Evolutionary conservation across 2,329 filamentous ascomycete species (phyloP).

Genomic region (Pezicula carpinea): DNA sequence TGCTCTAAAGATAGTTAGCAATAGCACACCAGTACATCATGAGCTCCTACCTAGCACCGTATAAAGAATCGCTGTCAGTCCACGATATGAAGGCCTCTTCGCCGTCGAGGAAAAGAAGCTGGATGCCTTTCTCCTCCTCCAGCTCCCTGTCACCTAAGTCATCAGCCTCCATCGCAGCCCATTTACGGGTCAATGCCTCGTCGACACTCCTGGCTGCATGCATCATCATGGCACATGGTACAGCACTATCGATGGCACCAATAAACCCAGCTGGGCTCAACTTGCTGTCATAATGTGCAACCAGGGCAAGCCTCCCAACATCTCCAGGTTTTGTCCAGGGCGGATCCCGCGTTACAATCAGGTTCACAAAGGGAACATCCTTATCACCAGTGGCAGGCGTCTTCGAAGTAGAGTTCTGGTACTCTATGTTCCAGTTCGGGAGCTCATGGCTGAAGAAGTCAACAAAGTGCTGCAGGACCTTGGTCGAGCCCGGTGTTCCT

Average conservation of each 20-base stretch:
- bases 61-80: constrained; percentile 78
- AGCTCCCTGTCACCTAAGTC: constrained; percentile 50
- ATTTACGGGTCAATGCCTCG: constrained; percentile 73
- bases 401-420: constrained; percentile 84
- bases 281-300: constrained; percentile 92
- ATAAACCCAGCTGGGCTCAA: constrained; percentile 79
- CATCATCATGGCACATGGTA: constrained; percentile 90
- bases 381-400: constrained; percentile 71
- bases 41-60: constrained; percentile 69
- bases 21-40: background rate
- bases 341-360: constrained; percentile 83
- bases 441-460: constrained; percentile 73
- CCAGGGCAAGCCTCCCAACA: constrained; percentile 75
- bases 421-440: constrained; percentile 73
- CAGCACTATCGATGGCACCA: constrained; percentile 89
- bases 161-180: constrained; percentile 64
- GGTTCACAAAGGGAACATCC: constrained; percentile 77
- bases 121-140: constrained; percentile 76
- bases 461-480: constrained; percentile 76
- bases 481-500: constrained; percentile 70
- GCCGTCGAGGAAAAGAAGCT: constrained; percentile 86
- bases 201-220: constrained; percentile 80
- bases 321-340: constrained; percentile 74
- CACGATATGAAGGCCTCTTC: constrained; percentile 87
- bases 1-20: constrained; percentile 40